Evolutionary conservation across 169 alveolate species (phyloP).

Genomic region (Plasmodium gaboni): DNA sequence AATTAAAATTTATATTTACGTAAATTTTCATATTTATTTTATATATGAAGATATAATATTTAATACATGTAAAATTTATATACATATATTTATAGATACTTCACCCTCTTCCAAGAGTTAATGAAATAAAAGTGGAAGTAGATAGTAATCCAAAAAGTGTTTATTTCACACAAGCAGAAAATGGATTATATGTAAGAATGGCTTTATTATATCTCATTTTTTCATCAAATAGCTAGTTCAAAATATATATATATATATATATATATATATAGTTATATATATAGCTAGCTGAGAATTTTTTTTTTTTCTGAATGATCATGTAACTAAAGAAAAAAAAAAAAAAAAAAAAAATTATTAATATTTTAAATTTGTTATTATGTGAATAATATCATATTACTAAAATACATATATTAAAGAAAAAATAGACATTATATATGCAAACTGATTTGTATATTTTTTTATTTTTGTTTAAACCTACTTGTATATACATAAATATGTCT

Average conservation of each 20-base stretch:
- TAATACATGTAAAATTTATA: not conserved
- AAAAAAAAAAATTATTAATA: too few species aligned
- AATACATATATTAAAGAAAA: too few species aligned
- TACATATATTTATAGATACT: constrained; percentile 73
- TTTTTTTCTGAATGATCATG: not conserved
- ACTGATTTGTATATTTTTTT: too few species aligned
- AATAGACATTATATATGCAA: too few species aligned
- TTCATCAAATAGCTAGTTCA: constrained; percentile 19
- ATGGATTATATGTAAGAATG: constrained; percentile 90
- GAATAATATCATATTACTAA: too few species aligned
- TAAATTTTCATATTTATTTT: not conserved
- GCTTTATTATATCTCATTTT: constrained; percentile 86
- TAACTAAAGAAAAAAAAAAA: too few species aligned
- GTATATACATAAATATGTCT: too few species aligned
- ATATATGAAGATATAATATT: constrained; percentile 1
- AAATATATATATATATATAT: not conserved
- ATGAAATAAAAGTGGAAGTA: constrained; percentile 84
- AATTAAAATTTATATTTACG: constrained; percentile 3
- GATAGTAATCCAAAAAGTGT: constrained; percentile 83
- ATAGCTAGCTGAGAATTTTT: not conserved
- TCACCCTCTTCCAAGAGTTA: constrained; percentile 90
- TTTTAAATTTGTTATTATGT: too few species aligned
- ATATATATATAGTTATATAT: not conserved
- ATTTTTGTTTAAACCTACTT: too few species aligned
- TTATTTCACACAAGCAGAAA: constrained; percentile 89